These are phyloP conservation scores for Gynostemma pentaphyllum DNA, from an alignment of 306 rosid genomes.

Conservation along the genomic window DNA sequence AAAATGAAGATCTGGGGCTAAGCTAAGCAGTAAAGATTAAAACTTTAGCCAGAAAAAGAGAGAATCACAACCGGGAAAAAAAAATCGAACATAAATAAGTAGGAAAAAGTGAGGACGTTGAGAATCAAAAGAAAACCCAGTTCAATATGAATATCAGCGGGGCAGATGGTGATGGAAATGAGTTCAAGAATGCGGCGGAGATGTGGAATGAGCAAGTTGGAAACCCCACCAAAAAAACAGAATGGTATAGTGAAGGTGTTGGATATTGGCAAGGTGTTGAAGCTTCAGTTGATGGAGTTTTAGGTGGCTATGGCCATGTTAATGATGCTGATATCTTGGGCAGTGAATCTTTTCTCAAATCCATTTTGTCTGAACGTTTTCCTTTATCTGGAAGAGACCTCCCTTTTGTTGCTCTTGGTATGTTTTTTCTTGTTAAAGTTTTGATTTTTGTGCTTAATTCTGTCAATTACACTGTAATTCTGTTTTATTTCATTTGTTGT, in stretches of 20 bases:
- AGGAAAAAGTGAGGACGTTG: too few relatives aligned
- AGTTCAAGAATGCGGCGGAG: conserved; percentile 55
- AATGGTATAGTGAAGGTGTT: conserved; percentile 76
- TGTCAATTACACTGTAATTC: not conserved
- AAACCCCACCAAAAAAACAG: conserved; percentile 45
- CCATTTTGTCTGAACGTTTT: conserved; percentile 46
- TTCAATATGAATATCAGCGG: conserved; percentile 53
- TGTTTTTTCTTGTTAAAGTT: not conserved
- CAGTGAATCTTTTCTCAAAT: conserved; percentile 70
- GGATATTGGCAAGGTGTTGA: conserved; percentile 92
- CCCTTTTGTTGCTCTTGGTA: conserved; percentile 79
- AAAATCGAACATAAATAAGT: too few relatives aligned
- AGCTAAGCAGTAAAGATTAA: too few relatives aligned
- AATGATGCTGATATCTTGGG: conserved; percentile 52
- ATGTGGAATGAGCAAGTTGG: conserved; percentile 90
- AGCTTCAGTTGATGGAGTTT: conserved; percentile 77
- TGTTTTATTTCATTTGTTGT: not conserved
- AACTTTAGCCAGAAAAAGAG: too few relatives aligned
- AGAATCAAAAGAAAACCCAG: not conserved
- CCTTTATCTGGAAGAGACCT: conserved; percentile 23
- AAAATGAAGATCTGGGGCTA: too few relatives aligned
- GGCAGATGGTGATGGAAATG: conserved; percentile 57
- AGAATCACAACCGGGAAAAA: too few relatives aligned
- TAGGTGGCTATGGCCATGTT: conserved; percentile 73
- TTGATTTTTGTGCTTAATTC: not conserved